Percentiles rank a stretch among this genome's conserved stretches.
These are phyloP conservation scores for Colletotrichum cuscutae DNA, from an alignment of 2,329 filamentous ascomycete species.

Conservation along the genomic window DNA sequence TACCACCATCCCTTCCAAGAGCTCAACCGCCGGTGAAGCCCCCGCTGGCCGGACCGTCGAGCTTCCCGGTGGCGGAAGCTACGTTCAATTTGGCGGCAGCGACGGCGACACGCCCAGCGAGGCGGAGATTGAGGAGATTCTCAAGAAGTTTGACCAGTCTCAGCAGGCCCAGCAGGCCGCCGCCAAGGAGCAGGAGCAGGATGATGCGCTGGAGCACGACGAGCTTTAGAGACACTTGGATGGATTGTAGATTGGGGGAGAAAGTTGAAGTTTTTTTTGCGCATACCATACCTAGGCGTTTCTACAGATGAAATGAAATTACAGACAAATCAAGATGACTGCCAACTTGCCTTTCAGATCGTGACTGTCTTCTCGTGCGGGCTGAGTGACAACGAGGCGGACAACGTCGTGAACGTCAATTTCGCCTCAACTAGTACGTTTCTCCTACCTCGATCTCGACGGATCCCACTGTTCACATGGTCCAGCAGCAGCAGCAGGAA, in stretches of 20 bases:
- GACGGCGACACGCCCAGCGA: slow-evolving; percentile 47
- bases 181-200: slow-evolving; percentile 34
- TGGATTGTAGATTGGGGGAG: neutral
- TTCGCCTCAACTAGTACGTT: neutral
- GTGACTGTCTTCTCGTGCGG: neutral
- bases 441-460: neutral
- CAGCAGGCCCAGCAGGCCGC: slow-evolving; percentile 39
- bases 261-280: slow-evolving; percentile 19
- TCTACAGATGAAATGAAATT: slow-evolving; percentile 7
- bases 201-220: slow-evolving; percentile 44
- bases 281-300: slow-evolving; percentile 14
- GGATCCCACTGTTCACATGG: neutral
- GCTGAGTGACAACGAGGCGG: neutral
- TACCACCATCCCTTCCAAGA: slow-evolving; percentile 44
- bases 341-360: neutral
- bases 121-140: slow-evolving; percentile 63
- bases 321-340: neutral
- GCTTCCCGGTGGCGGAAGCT: slow-evolving; percentile 47
- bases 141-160: slow-evolving; percentile 46
- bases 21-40: slow-evolving; percentile 39
- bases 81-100: slow-evolving; percentile 40
- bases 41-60: slow-evolving; percentile 52
- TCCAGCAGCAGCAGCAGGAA: neutral
- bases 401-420: neutral
- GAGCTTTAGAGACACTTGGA: slow-evolving; percentile 43